These are phyloP conservation scores for Schizonepeta tenuifolia DNA, from an alignment of 257 asterid genomes.

Conservation along the genomic window DNA sequence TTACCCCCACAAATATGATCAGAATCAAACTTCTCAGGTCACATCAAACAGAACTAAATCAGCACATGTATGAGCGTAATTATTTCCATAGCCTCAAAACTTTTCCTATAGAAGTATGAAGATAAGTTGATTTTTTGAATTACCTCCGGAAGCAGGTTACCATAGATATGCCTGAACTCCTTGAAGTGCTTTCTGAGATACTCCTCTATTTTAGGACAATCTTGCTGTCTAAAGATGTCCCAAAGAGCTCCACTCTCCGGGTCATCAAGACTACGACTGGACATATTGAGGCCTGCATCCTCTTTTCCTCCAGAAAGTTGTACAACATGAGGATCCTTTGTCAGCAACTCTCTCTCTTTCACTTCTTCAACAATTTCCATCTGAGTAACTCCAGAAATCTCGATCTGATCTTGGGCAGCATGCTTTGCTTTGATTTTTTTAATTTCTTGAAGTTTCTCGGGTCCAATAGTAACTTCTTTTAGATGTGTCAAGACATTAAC, in stretches of 20 bases:
- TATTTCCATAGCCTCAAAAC: not conserved
- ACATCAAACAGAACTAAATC: not conserved
- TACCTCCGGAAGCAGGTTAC: conserved; percentile 61
- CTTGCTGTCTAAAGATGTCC: conserved; percentile 78
- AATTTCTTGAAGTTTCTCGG: conserved; percentile 14
- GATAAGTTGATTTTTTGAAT: not conserved
- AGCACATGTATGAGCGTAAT: not conserved
- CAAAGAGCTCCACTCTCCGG: conserved; percentile 66
- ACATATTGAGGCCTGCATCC: not conserved
- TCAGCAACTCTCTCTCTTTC: not conserved
- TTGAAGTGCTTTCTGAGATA: conserved; percentile 46
- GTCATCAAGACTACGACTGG: conserved; percentile 28
- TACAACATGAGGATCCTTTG: conserved; percentile 9
- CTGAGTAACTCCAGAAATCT: conserved; percentile 31
- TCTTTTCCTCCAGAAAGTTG: conserved; percentile 16
- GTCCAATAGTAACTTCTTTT: conserved; percentile 37
- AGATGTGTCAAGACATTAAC: conserved; percentile 76
- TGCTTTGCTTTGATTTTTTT: conserved; percentile 42
- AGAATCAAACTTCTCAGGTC: not conserved
- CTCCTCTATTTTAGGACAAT: conserved; percentile 63
- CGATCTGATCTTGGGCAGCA: conserved; percentile 57
- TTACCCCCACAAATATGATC: not conserved
- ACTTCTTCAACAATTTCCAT: not conserved
- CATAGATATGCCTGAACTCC: conserved; percentile 51
- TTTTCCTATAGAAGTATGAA: not conserved